Conservation (phyloP, 192 early-diverging fungal species). For the Dissophora ornata region DNA sequence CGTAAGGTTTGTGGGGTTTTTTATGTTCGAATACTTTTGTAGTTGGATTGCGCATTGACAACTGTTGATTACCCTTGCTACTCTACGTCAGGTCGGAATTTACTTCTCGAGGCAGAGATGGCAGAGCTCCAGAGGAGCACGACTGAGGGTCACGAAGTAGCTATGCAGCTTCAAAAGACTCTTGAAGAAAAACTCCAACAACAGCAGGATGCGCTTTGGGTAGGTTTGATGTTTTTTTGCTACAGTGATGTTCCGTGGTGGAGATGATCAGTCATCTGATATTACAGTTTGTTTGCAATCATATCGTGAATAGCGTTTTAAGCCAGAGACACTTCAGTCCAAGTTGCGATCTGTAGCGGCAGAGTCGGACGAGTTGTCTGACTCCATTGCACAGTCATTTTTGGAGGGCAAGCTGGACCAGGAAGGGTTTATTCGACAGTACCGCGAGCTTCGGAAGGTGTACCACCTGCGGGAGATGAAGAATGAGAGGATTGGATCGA, state of each 20-base stretch:
- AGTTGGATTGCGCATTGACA: too few relatives aligned
- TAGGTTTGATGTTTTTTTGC: constrained; percentile 17
- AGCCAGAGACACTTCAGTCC: constrained; percentile 57
- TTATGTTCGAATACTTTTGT: too few relatives aligned
- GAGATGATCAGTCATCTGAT: too few relatives aligned
- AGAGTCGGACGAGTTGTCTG: constrained; percentile 66
- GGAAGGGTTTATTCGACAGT: constrained; percentile 62
- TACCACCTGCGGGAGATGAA: constrained; percentile 64
- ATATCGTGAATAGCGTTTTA: constrained; percentile 59
- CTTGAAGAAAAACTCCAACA: constrained; percentile 56
- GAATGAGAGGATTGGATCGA: constrained; percentile 53
- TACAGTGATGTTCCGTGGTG: background rate
- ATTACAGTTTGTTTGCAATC: too few relatives aligned
- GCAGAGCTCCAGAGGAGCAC: constrained; percentile 53
- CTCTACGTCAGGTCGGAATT: constrained; percentile 52
- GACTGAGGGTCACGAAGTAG: constrained; percentile 45
- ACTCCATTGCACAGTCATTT: constrained; percentile 63
- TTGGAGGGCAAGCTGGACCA: constrained; percentile 63
- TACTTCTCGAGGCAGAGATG: constrained; percentile 55
- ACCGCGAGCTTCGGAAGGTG: constrained; percentile 63
- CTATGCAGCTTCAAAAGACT: constrained; percentile 35
- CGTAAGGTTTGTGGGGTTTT: constrained; percentile 41
- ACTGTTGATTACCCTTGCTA: too few relatives aligned
- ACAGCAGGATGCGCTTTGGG: constrained; percentile 61
- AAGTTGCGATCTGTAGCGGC: constrained; percentile 57